Base-by-base conservation (phyloP, 257 asterid genomes). In the Nicotiana sylvestris region DNA sequence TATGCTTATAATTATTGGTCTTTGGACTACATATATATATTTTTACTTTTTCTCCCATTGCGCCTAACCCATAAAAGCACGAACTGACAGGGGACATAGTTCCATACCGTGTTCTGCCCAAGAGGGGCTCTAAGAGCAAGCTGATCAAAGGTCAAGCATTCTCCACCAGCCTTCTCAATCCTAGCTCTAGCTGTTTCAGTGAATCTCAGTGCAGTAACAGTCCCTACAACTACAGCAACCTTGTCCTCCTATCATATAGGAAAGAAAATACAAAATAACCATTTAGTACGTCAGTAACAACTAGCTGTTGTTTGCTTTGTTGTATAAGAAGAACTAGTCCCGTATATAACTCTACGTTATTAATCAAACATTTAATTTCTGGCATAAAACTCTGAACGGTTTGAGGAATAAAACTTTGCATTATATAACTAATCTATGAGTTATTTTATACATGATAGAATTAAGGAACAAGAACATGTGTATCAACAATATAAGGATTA, bases 81-180 rank as follows among this genome's bases (percentile, higher is more conserved):
- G 11, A 13, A 77, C 64, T n/a, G 80, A 65, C 2, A 3, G 4
- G 5, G 1, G 1, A 9, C 5, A 21, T 1, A 49, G 13, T 64
- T 56, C 33, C 35, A 1, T 86, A 95, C 98, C 84, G 98, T 95
- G 88, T 95, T 95, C 89, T 95, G 98, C 10, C 99, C 98, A 67
- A 95, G 98, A 1, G 99, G 99, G 18, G 98, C 98, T 76, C 90
- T 91, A 15, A 95, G 97, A 80, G 99, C 99, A 9, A 95, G 93
- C 93, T 94, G 97, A 77, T 95, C 99, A 32, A 95, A 95, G 0
- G 99, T 94, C 86, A 95, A 66, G 33, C 99, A 95, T 87, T 95
- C 98, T 2, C 97, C 99, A 27, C 99, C 97, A 0, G 97, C 97
- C 90, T 94, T 95, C 94, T 92, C 99, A 69, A 95, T 92, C 83